phyloP scores from a whole-genome alignment of 352 stramenopile species.

The Phytophthora cactorum region DNA sequence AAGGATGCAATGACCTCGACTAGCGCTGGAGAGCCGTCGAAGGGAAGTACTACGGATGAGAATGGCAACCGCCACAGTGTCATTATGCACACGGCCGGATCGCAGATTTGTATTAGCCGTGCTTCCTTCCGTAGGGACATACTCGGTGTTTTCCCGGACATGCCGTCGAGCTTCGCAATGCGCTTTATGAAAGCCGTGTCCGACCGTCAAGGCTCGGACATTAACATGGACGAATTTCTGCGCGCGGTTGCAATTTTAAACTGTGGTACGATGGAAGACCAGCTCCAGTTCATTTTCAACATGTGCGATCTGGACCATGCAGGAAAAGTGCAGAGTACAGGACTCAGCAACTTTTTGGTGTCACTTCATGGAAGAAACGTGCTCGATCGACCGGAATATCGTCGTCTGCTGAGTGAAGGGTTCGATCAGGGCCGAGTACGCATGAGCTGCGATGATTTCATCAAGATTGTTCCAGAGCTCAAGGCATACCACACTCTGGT shows the following conservation, averaged over 20 bases:
- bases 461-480: slow-evolving; percentile 62
- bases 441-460: slow-evolving; percentile 79
- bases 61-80: slow-evolving; percentile 45
- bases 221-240: slow-evolving; percentile 91
- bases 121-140: slow-evolving; percentile 87
- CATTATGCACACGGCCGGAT: slow-evolving; percentile 71
- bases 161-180: slow-evolving; percentile 90
- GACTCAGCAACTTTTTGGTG: slow-evolving; percentile 86
- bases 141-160: slow-evolving; percentile 88
- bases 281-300: slow-evolving; percentile 84
- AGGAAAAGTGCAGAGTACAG: slow-evolving; percentile 86
- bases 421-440: slow-evolving; percentile 84
- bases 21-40: slow-evolving; percentile 25
- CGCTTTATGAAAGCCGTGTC: slow-evolving; percentile 90
- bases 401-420: slow-evolving; percentile 72
- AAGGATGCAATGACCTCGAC: slow-evolving; percentile 40
- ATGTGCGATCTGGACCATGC: slow-evolving; percentile 91
- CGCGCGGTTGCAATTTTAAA: slow-evolving; percentile 79
- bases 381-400: slow-evolving; percentile 78
- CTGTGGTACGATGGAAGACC: slow-evolving; percentile 76
- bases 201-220: slow-evolving; percentile 81
- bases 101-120: slow-evolving; percentile 82
- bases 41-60: slow-evolving; percentile 52
- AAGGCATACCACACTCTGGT: slow-evolving; percentile 63
- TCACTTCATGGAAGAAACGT: slow-evolving; percentile 81